These are phyloP conservation scores for Cryptococcus jaspeensis DNA, from an alignment of 1,284 basidiomycete species.

Conservation along the genomic window DNA sequence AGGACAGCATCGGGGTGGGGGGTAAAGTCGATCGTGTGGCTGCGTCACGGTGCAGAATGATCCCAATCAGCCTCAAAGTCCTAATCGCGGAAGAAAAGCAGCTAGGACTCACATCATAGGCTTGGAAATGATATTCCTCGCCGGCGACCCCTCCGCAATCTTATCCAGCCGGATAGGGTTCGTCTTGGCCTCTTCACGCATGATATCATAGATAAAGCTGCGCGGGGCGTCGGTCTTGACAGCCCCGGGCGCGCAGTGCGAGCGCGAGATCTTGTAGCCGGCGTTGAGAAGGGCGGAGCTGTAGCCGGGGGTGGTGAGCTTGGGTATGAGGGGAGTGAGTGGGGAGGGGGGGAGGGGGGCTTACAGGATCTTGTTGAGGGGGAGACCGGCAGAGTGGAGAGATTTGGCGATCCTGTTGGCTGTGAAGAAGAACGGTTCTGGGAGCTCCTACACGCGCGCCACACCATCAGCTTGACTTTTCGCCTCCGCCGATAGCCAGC, in stretches of 20 bases:
- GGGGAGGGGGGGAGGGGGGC: slow-evolving; percentile 1
- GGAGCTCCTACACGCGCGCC: slow-evolving; percentile 65
- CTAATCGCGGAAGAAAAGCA: no score
- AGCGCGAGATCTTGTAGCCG: slow-evolving; percentile 80
- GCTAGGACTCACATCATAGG: slow-evolving; percentile 60
- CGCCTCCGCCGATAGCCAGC: background rate
- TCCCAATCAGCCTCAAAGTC: no score
- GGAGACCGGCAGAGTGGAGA: slow-evolving; percentile 35
- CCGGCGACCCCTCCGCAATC: slow-evolving; percentile 68
- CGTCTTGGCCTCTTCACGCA: slow-evolving; percentile 74
- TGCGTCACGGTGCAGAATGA: slow-evolving; percentile 41
- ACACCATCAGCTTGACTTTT: background rate
- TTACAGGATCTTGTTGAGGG: slow-evolving; percentile 71
- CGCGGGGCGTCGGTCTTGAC: slow-evolving; percentile 84
- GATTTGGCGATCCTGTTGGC: slow-evolving; percentile 75
- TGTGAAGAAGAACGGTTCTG: slow-evolving; percentile 86
- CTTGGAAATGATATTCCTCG: slow-evolving; percentile 64
- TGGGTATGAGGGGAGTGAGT: slow-evolving; percentile 27
- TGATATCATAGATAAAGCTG: slow-evolving; percentile 74
- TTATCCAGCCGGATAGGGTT: slow-evolving; percentile 79
- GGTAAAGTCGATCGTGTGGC: slow-evolving; percentile 68
- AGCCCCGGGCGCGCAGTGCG: slow-evolving; percentile 83
- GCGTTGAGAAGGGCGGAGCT: slow-evolving; percentile 86
- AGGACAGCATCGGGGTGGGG: slow-evolving; percentile 65
- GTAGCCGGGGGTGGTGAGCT: slow-evolving; percentile 54